Evolutionary conservation across 2,329 filamentous ascomycete species (phyloP), one percentile per base, ranked within the genome.

Genomic region (Diaporthe aspalathi): DNA sequence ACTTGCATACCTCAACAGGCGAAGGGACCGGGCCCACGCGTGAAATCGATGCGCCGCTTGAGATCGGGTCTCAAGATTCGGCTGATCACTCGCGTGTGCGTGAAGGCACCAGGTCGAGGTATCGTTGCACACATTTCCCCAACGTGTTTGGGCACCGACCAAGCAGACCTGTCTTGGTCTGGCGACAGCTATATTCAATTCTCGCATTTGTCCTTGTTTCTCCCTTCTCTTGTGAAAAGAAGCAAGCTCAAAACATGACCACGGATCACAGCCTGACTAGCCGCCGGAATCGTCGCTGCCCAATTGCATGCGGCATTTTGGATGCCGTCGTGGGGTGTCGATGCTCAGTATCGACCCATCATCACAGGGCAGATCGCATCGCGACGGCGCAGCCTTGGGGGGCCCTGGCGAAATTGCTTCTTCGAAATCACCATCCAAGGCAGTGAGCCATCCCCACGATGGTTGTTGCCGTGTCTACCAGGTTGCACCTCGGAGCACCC

Each of bases 401-500:
- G 29, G 17, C 32, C 2, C 14, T 24, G 49, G 22, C 14, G 49
- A 67, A 20, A 16, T 54, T 67, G 63, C 50, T 43, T 54, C n/a
- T 56, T 6, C 54, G 50, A 47, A 35, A 67, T 24, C 29, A 2
- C 12, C 40, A 29, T 1, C 20, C 50, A n/a, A 43, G 35, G 43
- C 54, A 54, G 27, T 53, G 52, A 49, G 66, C 29, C 24, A 16
- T 43, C n/a, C 8, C 57, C 53, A 43, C 40, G 45, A 50, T 49
- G 60, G 60, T 27, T 47, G 60, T 27, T 47, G 60, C 27, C 29
- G 29, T 24, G 24, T 40, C 38, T 50, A 27, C 66, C 53, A 68
- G 53, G 53, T 60, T 68, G 29, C 29, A 50, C 66, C 66, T 68
- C 53, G 66, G n/a, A 40, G 52, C 8, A 9, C 11, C 24, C 22